Conservation (phyloP, 2,329 filamentous ascomycete species). For the Parastagonospora nodorum region DNA sequence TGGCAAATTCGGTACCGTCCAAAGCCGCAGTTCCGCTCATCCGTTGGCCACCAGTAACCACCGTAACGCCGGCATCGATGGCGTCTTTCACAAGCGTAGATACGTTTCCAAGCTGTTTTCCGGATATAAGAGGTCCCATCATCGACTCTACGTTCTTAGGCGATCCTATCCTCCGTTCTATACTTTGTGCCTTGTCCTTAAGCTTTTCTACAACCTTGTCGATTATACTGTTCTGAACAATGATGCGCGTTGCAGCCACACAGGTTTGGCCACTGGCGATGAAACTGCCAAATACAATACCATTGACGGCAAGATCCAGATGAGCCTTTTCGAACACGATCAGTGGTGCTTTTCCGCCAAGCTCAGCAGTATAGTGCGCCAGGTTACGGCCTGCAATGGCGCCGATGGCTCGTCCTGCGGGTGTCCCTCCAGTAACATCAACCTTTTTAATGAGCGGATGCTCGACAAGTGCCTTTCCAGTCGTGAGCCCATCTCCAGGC, state of each 20-base stretch:
- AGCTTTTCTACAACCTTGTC: constrained; percentile 46
- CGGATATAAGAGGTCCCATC: constrained; percentile 69
- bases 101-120: constrained; percentile 51
- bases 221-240: constrained; percentile 56
- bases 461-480: constrained; percentile 43
- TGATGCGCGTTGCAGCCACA: constrained; percentile 59
- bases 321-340: constrained; percentile 45
- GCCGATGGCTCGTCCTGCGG: constrained; percentile 44
- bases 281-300: constrained; percentile 50
- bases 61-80: constrained; percentile 43
- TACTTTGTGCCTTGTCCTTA: constrained; percentile 55
- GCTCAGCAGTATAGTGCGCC: constrained; percentile 44
- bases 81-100: constrained; percentile 44
- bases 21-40: constrained; percentile 56
- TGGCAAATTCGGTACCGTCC: constrained; percentile 58
- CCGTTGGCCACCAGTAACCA: constrained; percentile 56
- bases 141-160: constrained; percentile 62
- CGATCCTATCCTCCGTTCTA: constrained; percentile 60
- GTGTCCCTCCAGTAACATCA: constrained; percentile 46
- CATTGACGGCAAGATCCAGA: constrained; percentile 45
- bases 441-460: constrained; percentile 46
- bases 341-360: constrained; percentile 46
- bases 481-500: constrained; percentile 38
- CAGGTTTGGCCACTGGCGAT: constrained; percentile 63
- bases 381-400: constrained; percentile 44